Percentiles rank a stretch among this genome's conserved stretches.
These are phyloP conservation scores for Viola odorata DNA, from an alignment of 345 rosid genomes.

Conservation along the genomic window DNA sequence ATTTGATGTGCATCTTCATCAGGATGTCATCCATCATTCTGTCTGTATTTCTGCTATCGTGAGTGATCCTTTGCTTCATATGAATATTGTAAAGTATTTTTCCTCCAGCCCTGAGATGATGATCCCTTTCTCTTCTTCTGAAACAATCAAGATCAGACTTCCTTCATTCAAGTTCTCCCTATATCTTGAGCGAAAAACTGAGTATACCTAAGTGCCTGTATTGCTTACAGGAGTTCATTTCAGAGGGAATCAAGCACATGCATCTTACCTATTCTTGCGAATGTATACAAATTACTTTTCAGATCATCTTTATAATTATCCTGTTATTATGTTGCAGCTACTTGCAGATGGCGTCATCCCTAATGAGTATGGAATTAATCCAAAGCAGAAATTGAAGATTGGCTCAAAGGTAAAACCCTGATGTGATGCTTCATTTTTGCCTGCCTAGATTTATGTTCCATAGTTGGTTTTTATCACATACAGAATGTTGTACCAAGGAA, in stretches of 20 bases:
- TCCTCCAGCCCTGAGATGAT: neutral
- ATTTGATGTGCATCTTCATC: slow-evolving; percentile 4
- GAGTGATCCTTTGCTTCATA: neutral
- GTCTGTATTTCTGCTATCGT: neutral
- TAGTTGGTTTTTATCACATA: no score
- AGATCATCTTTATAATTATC: no score
- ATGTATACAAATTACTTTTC: no score
- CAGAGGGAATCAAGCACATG: neutral
- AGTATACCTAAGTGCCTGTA: neutral
- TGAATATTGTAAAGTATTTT: neutral
- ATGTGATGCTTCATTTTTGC: neutral
- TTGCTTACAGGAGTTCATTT: neutral
- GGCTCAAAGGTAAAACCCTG: slow-evolving; percentile 73
- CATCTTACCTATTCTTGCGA: no score
- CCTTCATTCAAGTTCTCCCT: neutral
- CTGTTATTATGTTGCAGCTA: slow-evolving; percentile 39
- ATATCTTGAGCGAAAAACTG: neutral
- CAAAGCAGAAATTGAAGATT: slow-evolving; percentile 86
- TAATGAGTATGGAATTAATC: slow-evolving; percentile 95
- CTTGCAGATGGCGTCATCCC: slow-evolving; percentile 99
- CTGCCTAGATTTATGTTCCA: neutral
- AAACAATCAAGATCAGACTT: no score
- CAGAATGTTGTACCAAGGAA: neutral
- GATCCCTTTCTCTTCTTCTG: neutral
- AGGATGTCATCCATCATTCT: neutral